Evolutionary conservation across 805 yeast genomes (phyloP).

Genomic region (Candida xiaguanensis): DNA sequence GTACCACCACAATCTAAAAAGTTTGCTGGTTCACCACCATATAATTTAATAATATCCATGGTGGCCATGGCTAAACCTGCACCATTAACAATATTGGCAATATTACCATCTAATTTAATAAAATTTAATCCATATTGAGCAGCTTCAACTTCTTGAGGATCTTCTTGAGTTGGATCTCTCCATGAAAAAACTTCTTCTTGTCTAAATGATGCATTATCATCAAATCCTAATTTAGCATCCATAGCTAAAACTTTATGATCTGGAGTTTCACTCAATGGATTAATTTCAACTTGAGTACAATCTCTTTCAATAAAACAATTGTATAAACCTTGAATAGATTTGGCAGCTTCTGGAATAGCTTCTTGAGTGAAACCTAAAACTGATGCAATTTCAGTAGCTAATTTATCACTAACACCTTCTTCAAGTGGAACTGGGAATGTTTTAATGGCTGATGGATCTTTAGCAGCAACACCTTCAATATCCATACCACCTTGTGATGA

Average conservation of each 20-base stretch:
- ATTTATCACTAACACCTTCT: constrained; percentile 72
- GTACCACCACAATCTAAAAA: constrained; percentile 99
- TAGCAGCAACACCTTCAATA: constrained; percentile 96
- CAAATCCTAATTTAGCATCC: constrained; percentile 99
- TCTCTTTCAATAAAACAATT: constrained; percentile 87
- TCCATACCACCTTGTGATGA: constrained; percentile 99
- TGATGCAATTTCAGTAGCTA: constrained; percentile 74
- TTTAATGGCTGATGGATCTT: constrained; percentile 87
- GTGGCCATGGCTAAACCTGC: constrained; percentile 99
- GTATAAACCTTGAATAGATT: constrained; percentile 81
- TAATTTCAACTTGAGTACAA: constrained; percentile 97
- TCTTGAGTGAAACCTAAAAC: constrained; percentile 76
- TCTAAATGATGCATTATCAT: constrained; percentile 93
- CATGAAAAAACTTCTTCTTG: constrained; percentile 92
- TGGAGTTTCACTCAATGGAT: constrained; percentile 91
- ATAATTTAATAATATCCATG: constrained; percentile 96
- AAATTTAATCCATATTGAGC: constrained; percentile 87
- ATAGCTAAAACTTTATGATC: constrained; percentile 91
- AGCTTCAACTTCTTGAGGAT: constrained; percentile 94
- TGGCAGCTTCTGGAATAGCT: constrained; percentile 84
- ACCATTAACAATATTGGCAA: constrained; percentile 98
- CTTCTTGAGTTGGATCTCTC: constrained; percentile 98
- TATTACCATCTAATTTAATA: constrained; percentile 96
- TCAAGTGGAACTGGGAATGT: constrained; percentile 76
- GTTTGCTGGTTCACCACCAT: constrained; percentile 99